Conservation (phyloP, 2,329 filamentous ascomycete species). For the Zasmidium citrigriseum region DNA sequence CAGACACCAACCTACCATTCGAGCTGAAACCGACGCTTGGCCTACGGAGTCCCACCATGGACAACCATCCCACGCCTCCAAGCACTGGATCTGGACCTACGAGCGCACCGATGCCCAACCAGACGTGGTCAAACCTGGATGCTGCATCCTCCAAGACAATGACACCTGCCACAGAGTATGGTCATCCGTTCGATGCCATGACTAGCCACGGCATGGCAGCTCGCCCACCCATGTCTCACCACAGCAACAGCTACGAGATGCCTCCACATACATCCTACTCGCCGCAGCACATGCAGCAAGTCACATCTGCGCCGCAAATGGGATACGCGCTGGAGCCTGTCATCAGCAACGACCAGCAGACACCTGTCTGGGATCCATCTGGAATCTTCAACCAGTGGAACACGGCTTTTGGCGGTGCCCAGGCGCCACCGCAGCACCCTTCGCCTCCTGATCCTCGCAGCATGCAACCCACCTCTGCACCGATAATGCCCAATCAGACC, state of each 20-base stretch:
- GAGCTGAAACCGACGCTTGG: constrained; percentile 79
- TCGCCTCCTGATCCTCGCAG: constrained; percentile 40
- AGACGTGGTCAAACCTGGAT: constrained; percentile 25
- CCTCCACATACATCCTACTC: constrained; percentile 22
- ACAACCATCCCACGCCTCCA: constrained; percentile 33
- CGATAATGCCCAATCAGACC: constrained; percentile 40
- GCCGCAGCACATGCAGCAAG: constrained; percentile 22
- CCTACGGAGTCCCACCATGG: constrained; percentile 65
- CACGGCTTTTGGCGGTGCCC: constrained; percentile 80
- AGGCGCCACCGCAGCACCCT: constrained; percentile 44
- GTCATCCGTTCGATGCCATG: constrained; percentile 22
- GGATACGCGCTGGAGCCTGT: constrained; percentile 28
- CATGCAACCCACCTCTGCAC: constrained; percentile 24
- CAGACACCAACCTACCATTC: constrained; percentile 80
- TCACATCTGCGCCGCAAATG: constrained; percentile 24
- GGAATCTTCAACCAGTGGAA: constrained; percentile 78
- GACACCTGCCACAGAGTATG: constrained; percentile 26
- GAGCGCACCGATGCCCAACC: constrained; percentile 9
- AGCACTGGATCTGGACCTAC: constrained; percentile 20
- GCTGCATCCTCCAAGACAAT: constrained; percentile 24
- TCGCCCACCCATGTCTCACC: constrained; percentile 22
- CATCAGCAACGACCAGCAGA: constrained; percentile 30
- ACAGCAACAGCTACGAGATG: constrained; percentile 21
- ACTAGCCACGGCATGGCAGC: constrained; percentile 16
- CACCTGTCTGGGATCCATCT: constrained; percentile 37